Evolutionary conservation across 2,329 filamentous ascomycete genomes (phyloP), one percentile per base, ranked within the genome.

Genomic region (Fusarium newnesense): DNA sequence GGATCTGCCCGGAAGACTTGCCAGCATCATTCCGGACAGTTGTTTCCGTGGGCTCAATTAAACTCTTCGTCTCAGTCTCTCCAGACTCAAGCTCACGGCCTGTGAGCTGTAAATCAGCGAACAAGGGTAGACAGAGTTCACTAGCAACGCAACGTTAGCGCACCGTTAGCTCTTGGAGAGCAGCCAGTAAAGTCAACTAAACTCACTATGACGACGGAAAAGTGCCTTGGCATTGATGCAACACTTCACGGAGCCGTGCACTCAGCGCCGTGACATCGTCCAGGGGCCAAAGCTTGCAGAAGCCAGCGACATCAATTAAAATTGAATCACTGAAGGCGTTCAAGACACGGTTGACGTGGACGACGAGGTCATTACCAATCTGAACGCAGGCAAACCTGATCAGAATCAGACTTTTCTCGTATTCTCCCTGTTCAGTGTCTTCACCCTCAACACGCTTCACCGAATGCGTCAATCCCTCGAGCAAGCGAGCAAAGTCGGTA

Each of bases 341-440:
- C 7, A 63, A 52, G 19, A 68, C 39, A 21, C 67, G 73, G 46
- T 63, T 61, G 42, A 79, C 44, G 46, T 78, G 76, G 11, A 79
- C 42, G 2, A 70, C 28, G 12, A 80, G 50, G 21, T 78, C 79
- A 34, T 70, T 61, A n/a, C 70, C 76, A 26, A 80, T 72, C 56
- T 77, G 79, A 70, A 68, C 50, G 37, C 74, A 79, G 28, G 73
- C 65, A 44, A 72, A 72, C 52, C 28, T 57, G 68, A 64, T 57
- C 34, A 42, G 36, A n/a, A 24, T 24, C 24, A 24, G 32, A 32
- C n/a, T 47, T 15, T 58, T n/a, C 39, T 67, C 24, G 37, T 40
- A 44, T 24, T 60, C 34, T n/a, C 26, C 50, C 10, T 46, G 34
- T 32, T 11, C 32, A 10, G 24, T 24, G 24, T 12, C 32, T 13